Percentiles rank a stretch among this genome's conserved stretches.
Conservation (phyloP, 148 eudicot genomes). For the Beta vulgaris region DNA sequence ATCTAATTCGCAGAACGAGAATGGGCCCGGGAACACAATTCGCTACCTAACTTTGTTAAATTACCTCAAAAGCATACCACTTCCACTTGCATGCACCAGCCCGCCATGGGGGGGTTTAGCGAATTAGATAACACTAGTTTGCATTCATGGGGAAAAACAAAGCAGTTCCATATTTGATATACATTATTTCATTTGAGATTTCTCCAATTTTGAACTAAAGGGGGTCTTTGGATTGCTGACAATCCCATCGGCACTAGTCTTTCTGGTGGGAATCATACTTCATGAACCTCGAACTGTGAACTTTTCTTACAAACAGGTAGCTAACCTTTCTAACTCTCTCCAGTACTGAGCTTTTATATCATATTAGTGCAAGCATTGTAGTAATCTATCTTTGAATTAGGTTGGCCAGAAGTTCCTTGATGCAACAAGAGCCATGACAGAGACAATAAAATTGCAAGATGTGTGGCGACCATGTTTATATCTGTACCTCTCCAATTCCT, state of each 20-base stretch:
- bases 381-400: slow-evolving; percentile 31
- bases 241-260: slow-evolving; percentile 64
- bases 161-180: neutral
- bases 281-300: slow-evolving; percentile 51
- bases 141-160: neutral
- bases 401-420: slow-evolving; percentile 52
- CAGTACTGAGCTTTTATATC: neutral
- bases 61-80: too few species aligned
- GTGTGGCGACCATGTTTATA: slow-evolving; percentile 95
- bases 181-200: slow-evolving; percentile 15
- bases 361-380: neutral
- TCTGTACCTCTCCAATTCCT: slow-evolving; percentile 70
- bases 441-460: slow-evolving; percentile 61
- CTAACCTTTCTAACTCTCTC: neutral
- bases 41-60: too few species aligned
- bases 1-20: too few species aligned
- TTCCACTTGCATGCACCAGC: too few species aligned
- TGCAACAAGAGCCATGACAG: slow-evolving; percentile 77
- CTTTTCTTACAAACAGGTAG: slow-evolving; percentile 67
- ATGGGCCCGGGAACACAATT: too few species aligned
- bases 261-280: slow-evolving; percentile 63
- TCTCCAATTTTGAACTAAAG: slow-evolving; percentile 33
- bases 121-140: too few species aligned
- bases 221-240: slow-evolving; percentile 81
- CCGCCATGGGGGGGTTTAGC: too few species aligned